Percentiles rank a stretch among this genome's conserved stretches.
Evolutionary conservation across 345 rosid species (phyloP).

Genomic region (Iberis pinnata): DNA sequence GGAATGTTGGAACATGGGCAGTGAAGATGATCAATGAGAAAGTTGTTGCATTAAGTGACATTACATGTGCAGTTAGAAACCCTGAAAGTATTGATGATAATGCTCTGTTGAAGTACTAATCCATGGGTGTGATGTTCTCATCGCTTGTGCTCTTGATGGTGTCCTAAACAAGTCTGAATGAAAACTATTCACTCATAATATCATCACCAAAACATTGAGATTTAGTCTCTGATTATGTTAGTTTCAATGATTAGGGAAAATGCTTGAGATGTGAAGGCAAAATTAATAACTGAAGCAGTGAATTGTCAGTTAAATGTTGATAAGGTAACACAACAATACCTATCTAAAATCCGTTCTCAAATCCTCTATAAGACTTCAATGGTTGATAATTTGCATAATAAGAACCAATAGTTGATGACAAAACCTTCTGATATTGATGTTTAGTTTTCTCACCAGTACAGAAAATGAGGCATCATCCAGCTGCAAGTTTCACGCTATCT

Average conservation of each 20-base stretch:
- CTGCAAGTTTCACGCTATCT: conserved; percentile 66
- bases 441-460: conserved; percentile 38
- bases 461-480: conserved; percentile 65
- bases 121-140: conserved; percentile 96
- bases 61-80: conserved; percentile 86
- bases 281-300: conserved; percentile 85
- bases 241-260: conserved; percentile 44
- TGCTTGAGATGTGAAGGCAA: conserved; percentile 80
- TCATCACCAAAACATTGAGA: background rate
- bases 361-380: too few relatives aligned
- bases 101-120: conserved; percentile 51
- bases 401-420: conserved; percentile 62
- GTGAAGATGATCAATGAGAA: conserved; percentile 74
- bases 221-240: background rate
- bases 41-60: conserved; percentile 85
- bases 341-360: too few relatives aligned
- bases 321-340: conserved; percentile 36
- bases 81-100: conserved; percentile 66
- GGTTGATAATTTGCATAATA: too few relatives aligned
- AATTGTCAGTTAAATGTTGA: conserved; percentile 96
- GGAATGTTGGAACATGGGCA: conserved; percentile 97
- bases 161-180: conserved; percentile 67
- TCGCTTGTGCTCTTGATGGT: conserved; percentile 96
- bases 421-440: conserved; percentile 57
- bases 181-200: background rate